These are phyloP conservation scores for Primulina eburnea DNA, from an alignment of 257 asterid genomes.

Conservation along the genomic window DNA sequence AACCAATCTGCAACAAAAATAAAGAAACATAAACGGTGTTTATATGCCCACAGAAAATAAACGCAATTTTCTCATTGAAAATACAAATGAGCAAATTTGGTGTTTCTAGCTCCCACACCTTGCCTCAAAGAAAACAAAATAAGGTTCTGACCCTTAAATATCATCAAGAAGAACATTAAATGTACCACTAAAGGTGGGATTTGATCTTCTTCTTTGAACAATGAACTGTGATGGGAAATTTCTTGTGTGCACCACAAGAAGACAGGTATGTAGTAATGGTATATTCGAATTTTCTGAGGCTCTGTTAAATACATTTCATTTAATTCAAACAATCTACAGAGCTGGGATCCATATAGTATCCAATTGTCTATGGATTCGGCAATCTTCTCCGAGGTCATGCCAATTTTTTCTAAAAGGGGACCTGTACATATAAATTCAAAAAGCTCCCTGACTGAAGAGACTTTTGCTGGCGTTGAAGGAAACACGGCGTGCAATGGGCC, in stretches of 20 bases:
- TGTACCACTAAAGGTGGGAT: slow-evolving; percentile 90
- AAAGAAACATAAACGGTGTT: slow-evolving; percentile 4
- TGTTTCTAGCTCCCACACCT: neutral
- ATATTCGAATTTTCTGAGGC: slow-evolving; percentile 77
- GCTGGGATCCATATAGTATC: slow-evolving; percentile 70
- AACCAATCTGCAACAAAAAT: slow-evolving; percentile 75
- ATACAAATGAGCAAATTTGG: slow-evolving; percentile 13
- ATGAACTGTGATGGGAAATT: slow-evolving; percentile 58
- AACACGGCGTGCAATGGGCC: slow-evolving; percentile 39
- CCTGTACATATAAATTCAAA: slow-evolving; percentile 75
- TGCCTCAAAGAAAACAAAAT: neutral
- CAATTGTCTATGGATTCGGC: slow-evolving; percentile 87
- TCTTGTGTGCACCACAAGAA: slow-evolving; percentile 92
- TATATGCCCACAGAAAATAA: slow-evolving; percentile 11
- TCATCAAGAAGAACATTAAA: slow-evolving; percentile 1
- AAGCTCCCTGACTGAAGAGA: slow-evolving; percentile 68
- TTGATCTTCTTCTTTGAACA: slow-evolving; percentile 63
- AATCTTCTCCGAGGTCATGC: slow-evolving; percentile 67
- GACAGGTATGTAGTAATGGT: slow-evolving; percentile 92
- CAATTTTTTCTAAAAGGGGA: slow-evolving; percentile 62
- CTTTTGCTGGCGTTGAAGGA: slow-evolving; percentile 50
- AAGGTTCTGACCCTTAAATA: neutral
- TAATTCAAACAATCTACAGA: slow-evolving; percentile 79
- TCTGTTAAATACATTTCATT: slow-evolving; percentile 66
- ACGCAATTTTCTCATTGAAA: slow-evolving; percentile 1